Percentiles rank a stretch among this genome's conserved stretches.
Evolutionary conservation across 352 stramenopile genomes (phyloP).

Genomic region (Globisporangium okanoganense): DNA sequence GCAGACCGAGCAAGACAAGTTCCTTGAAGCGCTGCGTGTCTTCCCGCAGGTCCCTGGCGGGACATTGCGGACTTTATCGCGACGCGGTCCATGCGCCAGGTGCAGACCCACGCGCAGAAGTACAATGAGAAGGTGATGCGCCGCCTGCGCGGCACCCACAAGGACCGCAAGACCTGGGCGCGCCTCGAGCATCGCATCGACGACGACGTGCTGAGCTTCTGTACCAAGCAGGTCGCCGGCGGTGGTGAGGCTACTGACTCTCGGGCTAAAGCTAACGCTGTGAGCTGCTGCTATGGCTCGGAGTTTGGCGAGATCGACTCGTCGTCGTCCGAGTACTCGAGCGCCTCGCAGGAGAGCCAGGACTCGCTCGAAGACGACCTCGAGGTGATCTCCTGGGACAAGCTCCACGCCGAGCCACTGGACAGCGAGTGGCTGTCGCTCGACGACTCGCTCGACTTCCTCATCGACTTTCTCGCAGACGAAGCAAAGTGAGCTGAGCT

Average conservation of each 20-base stretch:
- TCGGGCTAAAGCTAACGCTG: neutral
- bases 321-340: slow-evolving; percentile 1
- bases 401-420: neutral
- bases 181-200: slow-evolving; percentile 60
- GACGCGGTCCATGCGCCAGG: slow-evolving; percentile 55
- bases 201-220: slow-evolving; percentile 20
- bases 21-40: slow-evolving; percentile 42
- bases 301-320: neutral
- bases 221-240: neutral
- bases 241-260: neutral
- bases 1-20: slow-evolving; percentile 54
- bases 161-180: slow-evolving; percentile 30
- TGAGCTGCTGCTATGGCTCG: neutral
- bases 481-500: neutral
- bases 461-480: slow-evolving; percentile 15
- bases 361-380: neutral
- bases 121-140: slow-evolving; percentile 71
- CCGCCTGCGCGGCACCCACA: slow-evolving; percentile 46
- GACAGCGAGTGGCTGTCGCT: slow-evolving; percentile 11
- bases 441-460: slow-evolving; percentile 32
- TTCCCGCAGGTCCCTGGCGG: slow-evolving; percentile 41
- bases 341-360: neutral
- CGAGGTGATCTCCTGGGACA: slow-evolving; percentile 4
- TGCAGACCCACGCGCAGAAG: slow-evolving; percentile 60
- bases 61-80: slow-evolving; percentile 36